phyloP scores from a whole-genome alignment of 1,284 basidiomycete species.

The Sphaerobolus stellatus region DNA sequence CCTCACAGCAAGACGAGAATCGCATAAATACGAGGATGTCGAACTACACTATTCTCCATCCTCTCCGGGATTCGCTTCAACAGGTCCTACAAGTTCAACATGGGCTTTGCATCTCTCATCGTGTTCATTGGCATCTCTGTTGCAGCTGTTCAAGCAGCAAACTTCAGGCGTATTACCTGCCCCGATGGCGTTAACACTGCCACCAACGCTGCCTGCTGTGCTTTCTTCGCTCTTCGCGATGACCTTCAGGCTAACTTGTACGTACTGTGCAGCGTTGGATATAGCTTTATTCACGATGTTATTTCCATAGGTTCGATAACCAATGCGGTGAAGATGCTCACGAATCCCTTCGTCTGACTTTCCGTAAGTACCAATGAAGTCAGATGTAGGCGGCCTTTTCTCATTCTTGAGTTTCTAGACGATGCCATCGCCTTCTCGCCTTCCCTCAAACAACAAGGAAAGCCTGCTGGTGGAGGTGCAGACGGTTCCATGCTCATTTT shows the following conservation, averaged over 20 bases:
- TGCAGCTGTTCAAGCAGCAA: background rate
- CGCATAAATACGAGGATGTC: too few relatives aligned
- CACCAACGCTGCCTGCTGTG: background rate
- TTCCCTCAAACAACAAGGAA: background rate
- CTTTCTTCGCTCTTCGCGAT: background rate
- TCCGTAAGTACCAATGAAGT: background rate
- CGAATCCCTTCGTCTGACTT: background rate
- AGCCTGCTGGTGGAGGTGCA: constrained; percentile 13
- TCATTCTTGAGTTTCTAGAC: background rate
- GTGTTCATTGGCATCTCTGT: background rate
- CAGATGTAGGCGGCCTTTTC: background rate
- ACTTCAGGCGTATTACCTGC: background rate
- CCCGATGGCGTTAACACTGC: background rate
- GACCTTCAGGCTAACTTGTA: background rate
- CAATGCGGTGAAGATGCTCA: background rate
- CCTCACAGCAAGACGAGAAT: too few relatives aligned
- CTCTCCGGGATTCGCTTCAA: too few relatives aligned
- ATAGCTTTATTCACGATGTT: background rate
- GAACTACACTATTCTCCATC: too few relatives aligned
- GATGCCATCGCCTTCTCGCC: constrained; percentile 7
- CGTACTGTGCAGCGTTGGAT: background rate
- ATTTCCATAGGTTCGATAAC: background rate
- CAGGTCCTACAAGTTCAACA: too few relatives aligned
- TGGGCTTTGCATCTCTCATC: background rate
- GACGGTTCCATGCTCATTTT: constrained; percentile 20